These are phyloP conservation scores for Ophiostoma himal-ulmi DNA, from an alignment of 2,329 filamentous ascomycete genomes.

Conservation along the genomic window DNA sequence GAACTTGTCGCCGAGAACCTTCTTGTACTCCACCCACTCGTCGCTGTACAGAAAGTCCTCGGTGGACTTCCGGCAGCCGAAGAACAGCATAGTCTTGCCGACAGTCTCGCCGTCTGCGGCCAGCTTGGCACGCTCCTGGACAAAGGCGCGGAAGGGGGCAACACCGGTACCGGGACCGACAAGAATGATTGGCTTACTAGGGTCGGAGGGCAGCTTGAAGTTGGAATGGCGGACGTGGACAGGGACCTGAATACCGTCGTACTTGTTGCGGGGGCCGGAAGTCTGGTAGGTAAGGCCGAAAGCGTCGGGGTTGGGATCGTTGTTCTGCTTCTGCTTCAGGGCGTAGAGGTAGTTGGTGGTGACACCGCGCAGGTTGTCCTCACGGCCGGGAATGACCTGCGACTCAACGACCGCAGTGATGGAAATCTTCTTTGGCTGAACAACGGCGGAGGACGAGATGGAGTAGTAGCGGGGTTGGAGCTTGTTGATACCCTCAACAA, in stretches of 20 bases:
- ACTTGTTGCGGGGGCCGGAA: conserved; percentile 88
- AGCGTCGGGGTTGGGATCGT: conserved; percentile 71
- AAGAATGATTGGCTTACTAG: conserved; percentile 90
- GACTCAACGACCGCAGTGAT: conserved; percentile 94
- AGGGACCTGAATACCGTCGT: conserved; percentile 89
- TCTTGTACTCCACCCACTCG: conserved; percentile 88
- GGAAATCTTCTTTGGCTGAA: conserved; percentile 90
- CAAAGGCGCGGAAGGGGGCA: conserved; percentile 89
- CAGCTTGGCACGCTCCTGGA: conserved; percentile 85
- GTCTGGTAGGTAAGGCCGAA: conserved; percentile 84
- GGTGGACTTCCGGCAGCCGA: conserved; percentile 78
- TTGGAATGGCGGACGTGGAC: conserved; percentile 97
- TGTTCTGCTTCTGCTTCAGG: conserved; percentile 94
- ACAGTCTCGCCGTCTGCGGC: conserved; percentile 74
- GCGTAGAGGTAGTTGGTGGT: conserved; percentile 95
- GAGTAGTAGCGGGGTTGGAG: conserved; percentile 98
- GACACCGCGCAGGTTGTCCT: conserved; percentile 80
- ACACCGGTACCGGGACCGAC: conserved; percentile 94
- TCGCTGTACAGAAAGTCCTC: conserved; percentile 91
- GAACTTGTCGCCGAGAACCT: conserved; percentile 80
- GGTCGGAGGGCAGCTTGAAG: conserved; percentile 97
- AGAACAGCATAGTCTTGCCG: conserved; percentile 86
- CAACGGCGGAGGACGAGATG: conserved; percentile 91
- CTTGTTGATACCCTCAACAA: conserved; percentile 91
- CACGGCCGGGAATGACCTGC: conserved; percentile 66